A percentile compares a stretch with the other conserved stretches of the same genome.
Evolutionary conservation across 805 yeast species (phyloP).

Genomic region (Wickerhamiella spandovensis): DNA sequence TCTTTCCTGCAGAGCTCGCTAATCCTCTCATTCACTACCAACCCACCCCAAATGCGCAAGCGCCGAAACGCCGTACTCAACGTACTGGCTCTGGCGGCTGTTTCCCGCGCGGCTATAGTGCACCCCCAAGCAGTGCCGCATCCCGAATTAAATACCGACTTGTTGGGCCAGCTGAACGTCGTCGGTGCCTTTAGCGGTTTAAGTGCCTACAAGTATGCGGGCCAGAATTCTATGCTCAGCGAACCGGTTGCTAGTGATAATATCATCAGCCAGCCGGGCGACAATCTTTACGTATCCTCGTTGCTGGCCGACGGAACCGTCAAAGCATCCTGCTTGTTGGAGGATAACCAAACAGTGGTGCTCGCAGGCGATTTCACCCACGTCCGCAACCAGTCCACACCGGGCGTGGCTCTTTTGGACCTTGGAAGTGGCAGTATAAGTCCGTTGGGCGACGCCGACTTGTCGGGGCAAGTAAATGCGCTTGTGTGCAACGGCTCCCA

Average conservation of each 20-base stretch:
- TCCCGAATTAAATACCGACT: background rate
- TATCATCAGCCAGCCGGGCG: slow-evolving; percentile 6
- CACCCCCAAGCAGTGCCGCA: background rate
- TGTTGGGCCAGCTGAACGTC: slow-evolving; percentile 10
- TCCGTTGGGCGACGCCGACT: slow-evolving; percentile 4
- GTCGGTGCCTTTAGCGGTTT: slow-evolving; percentile 20
- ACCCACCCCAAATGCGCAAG: background rate
- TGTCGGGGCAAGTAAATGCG: slow-evolving; percentile 23
- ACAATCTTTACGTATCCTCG: slow-evolving; percentile 12
- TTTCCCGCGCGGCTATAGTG: background rate
- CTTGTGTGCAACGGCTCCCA: slow-evolving; percentile 37
- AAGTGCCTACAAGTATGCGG: slow-evolving; percentile 25
- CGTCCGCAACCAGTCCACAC: slow-evolving; percentile 5
- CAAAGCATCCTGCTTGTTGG: slow-evolving; percentile 10
- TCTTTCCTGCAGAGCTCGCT: background rate
- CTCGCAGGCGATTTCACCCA: slow-evolving; percentile 15
- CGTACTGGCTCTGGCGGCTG: background rate
- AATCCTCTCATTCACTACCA: background rate
- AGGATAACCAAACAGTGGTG: slow-evolving; percentile 9
- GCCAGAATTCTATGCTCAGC: slow-evolving; percentile 23
- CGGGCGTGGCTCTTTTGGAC: slow-evolving; percentile 8
- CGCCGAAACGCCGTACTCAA: background rate
- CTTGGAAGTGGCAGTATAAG: slow-evolving; percentile 6
- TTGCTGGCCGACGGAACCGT: slow-evolving; percentile 17
- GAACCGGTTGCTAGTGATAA: slow-evolving; percentile 11